Conservation (phyloP, 1,139 yeast species). For the Candida tetrigidarum region DNA sequence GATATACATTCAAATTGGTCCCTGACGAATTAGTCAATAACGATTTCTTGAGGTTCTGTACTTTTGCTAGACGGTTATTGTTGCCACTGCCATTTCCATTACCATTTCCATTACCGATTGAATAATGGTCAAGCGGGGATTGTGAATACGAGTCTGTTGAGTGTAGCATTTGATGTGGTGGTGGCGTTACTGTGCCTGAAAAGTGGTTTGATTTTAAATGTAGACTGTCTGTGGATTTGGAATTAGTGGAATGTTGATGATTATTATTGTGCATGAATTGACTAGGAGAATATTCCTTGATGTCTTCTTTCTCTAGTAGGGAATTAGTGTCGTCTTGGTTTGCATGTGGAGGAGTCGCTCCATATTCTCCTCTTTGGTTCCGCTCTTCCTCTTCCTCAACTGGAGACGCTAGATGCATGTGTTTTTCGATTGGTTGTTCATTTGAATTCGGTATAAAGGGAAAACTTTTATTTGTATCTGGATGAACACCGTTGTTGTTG, state of each 20-base stretch:
- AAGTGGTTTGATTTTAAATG: not conserved
- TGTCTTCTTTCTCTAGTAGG: not conserved
- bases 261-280: not conserved
- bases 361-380: not conserved
- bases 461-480: not conserved
- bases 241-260: not conserved
- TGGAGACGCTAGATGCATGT: not conserved
- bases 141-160: not conserved
- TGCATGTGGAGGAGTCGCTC: not conserved
- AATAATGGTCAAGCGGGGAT: not conserved
- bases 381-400: not conserved
- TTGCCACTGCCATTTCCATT: not conserved
- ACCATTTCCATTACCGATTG: not conserved
- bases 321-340: not conserved
- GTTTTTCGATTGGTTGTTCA: not conserved
- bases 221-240: constrained; percentile 1
- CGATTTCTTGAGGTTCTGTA: constrained; percentile 2
- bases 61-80: not conserved
- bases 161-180: constrained; percentile 1
- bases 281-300: not conserved
- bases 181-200: not conserved
- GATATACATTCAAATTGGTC: constrained; percentile 12
- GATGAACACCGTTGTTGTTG: not conserved
- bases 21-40: constrained; percentile 11
- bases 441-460: not conserved